Base-by-base conservation (phyloP, 257 asterid species). In the Paraleonurus japonicus region DNA sequence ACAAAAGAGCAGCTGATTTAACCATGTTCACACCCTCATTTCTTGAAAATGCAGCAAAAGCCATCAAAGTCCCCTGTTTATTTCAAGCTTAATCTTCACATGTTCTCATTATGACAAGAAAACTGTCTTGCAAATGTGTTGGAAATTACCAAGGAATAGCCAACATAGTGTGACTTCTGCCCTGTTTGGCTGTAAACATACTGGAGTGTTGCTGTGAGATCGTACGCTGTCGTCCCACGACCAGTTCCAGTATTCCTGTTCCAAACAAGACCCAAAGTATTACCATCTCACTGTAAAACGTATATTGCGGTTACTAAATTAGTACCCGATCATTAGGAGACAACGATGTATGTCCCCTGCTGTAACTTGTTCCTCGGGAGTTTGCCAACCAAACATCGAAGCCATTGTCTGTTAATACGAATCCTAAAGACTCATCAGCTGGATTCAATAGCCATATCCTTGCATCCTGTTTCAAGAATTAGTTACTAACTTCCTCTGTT, bases 311-410 rank as follows among this genome's bases (percentile, higher is more conserved):
- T 2, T 2, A 1, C 0, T 37, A 11, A 16, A 6, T 51, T 8
- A 10, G 3, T 67, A 86, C 97, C 71, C 86, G 48, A 67, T 90
- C 88, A 61, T 41, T 33, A 24, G 92, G 92, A 24, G 27, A 62
- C 10, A 90, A 82, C 1, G 97, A 78, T 7, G 84, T 80, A 28
- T 90, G 96, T 15, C 84, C 84, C 3, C 81, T 83, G 61, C 97
- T 88, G 48, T 82, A 87, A 4, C 65, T 82, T 1, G 97, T 88
- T 58, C 94, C 97, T 2, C 96, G 83, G 6, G 76, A 79, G 65
- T 82, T 90, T 26, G 84, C 83, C 27, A 90, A 65, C 97, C 97
- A 90, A n/a, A 90, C 96, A 69, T 88, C 96, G 7, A 61, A 90
- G 0, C 86, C 89, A 20, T 80, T 79, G 55, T 90, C 94, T 1